Percentiles rank a stretch among this genome's conserved stretches.
Evolutionary conservation across 179 eudicot genomes (phyloP).

Genomic region (Beta macrorhiza): DNA sequence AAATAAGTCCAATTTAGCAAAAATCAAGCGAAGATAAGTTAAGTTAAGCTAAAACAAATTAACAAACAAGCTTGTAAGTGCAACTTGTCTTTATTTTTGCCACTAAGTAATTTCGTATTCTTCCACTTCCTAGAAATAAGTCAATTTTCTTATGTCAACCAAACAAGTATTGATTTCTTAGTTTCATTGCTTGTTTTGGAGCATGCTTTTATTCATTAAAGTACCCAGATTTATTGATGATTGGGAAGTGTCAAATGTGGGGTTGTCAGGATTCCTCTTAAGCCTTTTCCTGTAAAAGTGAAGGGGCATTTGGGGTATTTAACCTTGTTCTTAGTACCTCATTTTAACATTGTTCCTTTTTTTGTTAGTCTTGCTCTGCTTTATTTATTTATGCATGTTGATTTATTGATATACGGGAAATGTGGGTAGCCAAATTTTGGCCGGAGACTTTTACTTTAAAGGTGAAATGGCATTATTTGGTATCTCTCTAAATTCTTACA

Average conservation of each 20-base stretch:
- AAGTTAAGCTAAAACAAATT: too few relatives aligned
- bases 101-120: too few relatives aligned
- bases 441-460: neutral
- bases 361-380: slow-evolving; percentile 8
- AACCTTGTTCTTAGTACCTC: neutral
- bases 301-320: neutral
- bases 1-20: too few relatives aligned
- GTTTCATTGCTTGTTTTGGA: neutral
- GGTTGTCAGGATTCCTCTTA: neutral
- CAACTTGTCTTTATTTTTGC: too few relatives aligned
- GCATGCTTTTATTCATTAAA: neutral
- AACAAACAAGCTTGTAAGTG: too few relatives aligned
- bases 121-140: too few relatives aligned
- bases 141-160: neutral
- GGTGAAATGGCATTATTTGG: neutral
- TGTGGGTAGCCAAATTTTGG: neutral
- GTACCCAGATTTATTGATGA: neutral
- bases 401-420: neutral
- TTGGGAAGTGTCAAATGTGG: slow-evolving; percentile 16
- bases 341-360: neutral
- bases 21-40: too few relatives aligned
- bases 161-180: too few relatives aligned
- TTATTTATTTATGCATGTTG: neutral
- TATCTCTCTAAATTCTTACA: neutral
- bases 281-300: neutral